phyloP scores from a whole-genome alignment of 179 eudicot genomes.

The Beta corolliflora region DNA sequence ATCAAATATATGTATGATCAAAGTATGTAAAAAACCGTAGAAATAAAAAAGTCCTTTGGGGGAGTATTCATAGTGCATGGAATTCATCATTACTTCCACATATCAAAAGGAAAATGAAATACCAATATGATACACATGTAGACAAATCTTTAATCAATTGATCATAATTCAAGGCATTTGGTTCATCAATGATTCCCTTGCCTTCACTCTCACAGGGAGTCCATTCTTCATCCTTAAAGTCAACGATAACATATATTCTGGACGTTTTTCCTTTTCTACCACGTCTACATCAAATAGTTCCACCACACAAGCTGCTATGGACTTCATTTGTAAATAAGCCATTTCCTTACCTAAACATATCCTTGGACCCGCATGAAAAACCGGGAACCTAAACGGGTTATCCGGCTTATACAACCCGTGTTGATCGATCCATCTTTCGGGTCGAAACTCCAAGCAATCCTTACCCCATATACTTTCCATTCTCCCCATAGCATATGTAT shows the following conservation, averaged over 20 bases:
- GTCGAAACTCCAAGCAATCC: conserved; percentile 64
- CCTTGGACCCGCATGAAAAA: conserved; percentile 85
- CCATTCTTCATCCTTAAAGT: conserved; percentile 81
- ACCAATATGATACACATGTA: no score
- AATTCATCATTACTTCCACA: no score
- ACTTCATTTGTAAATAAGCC: conserved; percentile 94
- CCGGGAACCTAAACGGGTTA: conserved; percentile 64
- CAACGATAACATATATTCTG: conserved; percentile 58
- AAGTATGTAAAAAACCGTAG: no score
- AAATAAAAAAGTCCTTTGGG: no score
- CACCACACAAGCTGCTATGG: conserved; percentile 70
- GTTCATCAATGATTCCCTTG: conserved; percentile 11
- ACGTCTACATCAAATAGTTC: conserved; percentile 64
- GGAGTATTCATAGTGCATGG: no score
- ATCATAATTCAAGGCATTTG: no score
- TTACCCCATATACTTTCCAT: conserved; percentile 80
- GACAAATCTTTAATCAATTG: no score
- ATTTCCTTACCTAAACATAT: conserved; percentile 77
- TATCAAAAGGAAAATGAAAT: no score
- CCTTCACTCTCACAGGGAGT: conserved; percentile 51
- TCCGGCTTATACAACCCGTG: conserved; percentile 43
- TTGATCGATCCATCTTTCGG: conserved; percentile 75
- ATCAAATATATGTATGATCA: no score
- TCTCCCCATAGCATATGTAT: conserved; percentile 78
- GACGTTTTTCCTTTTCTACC: conserved; percentile 46